Evolutionary conservation across 495 filamentous ascomycete species (phyloP), one percentile per base, ranked within the genome.

Genomic region (Staphylotrichum longicolle): DNA sequence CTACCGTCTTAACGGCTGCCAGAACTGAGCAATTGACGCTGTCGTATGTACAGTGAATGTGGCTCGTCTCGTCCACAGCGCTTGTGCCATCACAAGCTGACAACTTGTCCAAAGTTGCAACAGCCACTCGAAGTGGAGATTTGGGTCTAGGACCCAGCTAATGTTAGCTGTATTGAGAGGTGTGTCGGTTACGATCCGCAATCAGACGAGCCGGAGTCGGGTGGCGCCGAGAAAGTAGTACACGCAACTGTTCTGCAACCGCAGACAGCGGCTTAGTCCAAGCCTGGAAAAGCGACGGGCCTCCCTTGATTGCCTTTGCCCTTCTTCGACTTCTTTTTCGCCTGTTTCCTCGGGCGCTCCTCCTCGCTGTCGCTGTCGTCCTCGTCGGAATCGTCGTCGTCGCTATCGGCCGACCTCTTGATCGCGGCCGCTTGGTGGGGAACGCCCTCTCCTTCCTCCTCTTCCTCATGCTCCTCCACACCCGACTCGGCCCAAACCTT

Each of bases 401-500:
- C 75, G 27, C 71, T 75, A 33, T 73, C 74, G 3, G 74, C 75
- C n/a, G 75, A 63, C 49, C 70, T 68, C 62, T 77, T 80, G 34
- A 77, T 76, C 30, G 72, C 75, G 46, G 74, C 77, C 37, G 77
- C 80, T 44, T 79, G 77, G 33, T 81, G 80, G 6, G 10, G 37
- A 6, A 39, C 37, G 37, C 10, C 37, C 37, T 39, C 37, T 11
- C 75, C 74, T 5, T 70, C 77, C 27, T 74, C 76, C 7, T 78
- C 67, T 2, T 68, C 74, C 11, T 80, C 80, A 5, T 68, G 72
- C 2, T 66, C 74, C 15, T 72, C 74, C 10, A 70, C 72, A 2
- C 68, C 74, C 32, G 72, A 70, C 20, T 74, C 74, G 37, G 76
- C 77, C 92, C 92, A 97, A 9, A 97, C 86, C 76, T 96, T 96